Evolutionary conservation across 495 filamentous ascomycete species (phyloP).

Genomic region (Penicillium pancosmium): DNA sequence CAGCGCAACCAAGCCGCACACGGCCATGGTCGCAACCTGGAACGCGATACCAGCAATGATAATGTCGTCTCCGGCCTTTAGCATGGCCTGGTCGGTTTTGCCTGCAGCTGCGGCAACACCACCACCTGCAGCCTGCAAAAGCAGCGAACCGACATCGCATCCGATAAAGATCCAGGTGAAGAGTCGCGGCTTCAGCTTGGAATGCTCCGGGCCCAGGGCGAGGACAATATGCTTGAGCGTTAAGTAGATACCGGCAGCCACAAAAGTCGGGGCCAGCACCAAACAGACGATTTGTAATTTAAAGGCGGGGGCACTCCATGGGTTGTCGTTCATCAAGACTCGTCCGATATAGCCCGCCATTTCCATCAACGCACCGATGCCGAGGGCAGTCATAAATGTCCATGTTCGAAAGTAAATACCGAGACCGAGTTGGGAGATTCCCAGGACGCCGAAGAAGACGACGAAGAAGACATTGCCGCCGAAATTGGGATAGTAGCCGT

Average conservation of each 20-base stretch:
- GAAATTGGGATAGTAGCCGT: constrained; percentile 68
- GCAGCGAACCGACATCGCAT: constrained; percentile 64
- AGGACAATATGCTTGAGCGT: constrained; percentile 68
- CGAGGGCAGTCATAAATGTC: constrained; percentile 59
- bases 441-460: constrained; percentile 55
- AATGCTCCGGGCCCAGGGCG: constrained; percentile 54
- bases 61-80: constrained; percentile 56
- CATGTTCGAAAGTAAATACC: constrained; percentile 63
- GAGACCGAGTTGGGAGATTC: constrained; percentile 46
- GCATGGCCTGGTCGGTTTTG: constrained; percentile 18
- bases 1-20: constrained; percentile 54
- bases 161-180: constrained; percentile 72
- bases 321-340: constrained; percentile 60
- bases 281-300: constrained; percentile 70
- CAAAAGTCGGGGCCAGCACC: constrained; percentile 65
- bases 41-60: constrained; percentile 73
- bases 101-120: constrained; percentile 53
- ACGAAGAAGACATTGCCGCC: constrained; percentile 65
- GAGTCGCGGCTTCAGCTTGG: constrained; percentile 55
- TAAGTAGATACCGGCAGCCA: constrained; percentile 68
- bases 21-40: constrained; percentile 65
- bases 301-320: constrained; percentile 60
- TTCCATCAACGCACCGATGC: constrained; percentile 50
- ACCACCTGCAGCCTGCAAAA: constrained; percentile 67
- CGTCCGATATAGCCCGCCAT: constrained; percentile 63